These are phyloP conservation scores for Teunomyces gatunensis DNA, from an alignment of 805 yeast genomes.

Conservation along the genomic window DNA sequence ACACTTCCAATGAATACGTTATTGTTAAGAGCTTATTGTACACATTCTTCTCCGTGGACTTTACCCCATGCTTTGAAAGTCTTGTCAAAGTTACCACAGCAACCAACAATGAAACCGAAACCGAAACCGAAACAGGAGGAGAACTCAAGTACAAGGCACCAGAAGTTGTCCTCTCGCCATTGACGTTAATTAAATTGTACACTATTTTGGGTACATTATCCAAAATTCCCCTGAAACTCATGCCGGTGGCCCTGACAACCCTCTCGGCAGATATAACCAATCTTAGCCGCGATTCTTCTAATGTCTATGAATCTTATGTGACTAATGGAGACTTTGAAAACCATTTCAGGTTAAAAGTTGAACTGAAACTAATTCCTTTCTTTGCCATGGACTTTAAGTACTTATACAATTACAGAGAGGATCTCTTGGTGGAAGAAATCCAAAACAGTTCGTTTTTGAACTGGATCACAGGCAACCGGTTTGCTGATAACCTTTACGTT, in stretches of 20 bases:
- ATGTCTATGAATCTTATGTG: conserved; percentile 18
- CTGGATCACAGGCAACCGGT: conserved; percentile 28
- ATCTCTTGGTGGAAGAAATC: conserved; percentile 18
- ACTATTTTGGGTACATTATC: conserved; percentile 24
- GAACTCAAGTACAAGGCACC: conserved; percentile 12
- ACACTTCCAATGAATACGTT: conserved; percentile 14
- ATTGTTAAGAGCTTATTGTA: conserved; percentile 21
- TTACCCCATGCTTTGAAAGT: conserved; percentile 16
- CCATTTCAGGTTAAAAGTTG: conserved; percentile 8
- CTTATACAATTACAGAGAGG: conserved; percentile 15
- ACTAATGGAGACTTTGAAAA: conserved; percentile 1
- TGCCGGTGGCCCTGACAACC: conserved; percentile 17
- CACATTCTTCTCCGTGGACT: conserved; percentile 22
- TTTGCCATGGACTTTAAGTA: conserved; percentile 23
- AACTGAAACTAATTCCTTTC: conserved; percentile 20
- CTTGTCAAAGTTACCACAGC: conserved; percentile 16
- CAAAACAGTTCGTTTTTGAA: conserved; percentile 28
- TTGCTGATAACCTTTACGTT: conserved; percentile 19
- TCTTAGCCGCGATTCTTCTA: conserved; percentile 17
- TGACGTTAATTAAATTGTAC: conserved; percentile 24
- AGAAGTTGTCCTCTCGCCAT: conserved; percentile 24
- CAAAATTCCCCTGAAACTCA: conserved; percentile 19
- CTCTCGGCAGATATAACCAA: conserved; percentile 30
- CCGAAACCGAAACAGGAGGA: background rate
- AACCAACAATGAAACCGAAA: background rate